Evolutionary conservation across 441 rosid species (phyloP).

Genomic region (Melastoma candidum): DNA sequence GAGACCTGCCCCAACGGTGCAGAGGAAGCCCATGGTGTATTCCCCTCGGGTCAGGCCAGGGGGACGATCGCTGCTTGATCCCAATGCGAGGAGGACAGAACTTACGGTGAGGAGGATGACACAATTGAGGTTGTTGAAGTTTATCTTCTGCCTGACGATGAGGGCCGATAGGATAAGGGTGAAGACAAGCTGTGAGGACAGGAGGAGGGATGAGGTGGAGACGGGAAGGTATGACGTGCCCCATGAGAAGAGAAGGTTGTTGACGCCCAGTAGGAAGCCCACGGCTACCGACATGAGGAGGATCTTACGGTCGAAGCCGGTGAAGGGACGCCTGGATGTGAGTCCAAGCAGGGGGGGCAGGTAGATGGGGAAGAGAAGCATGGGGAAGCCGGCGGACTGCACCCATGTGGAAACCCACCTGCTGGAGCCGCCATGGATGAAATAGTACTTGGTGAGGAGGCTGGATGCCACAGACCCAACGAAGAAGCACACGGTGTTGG

Average conservation of each 20-base stretch:
- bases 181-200: constrained; percentile 76
- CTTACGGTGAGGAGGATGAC: constrained; percentile 64
- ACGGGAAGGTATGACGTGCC: constrained; percentile 80
- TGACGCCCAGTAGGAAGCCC: constrained; percentile 70
- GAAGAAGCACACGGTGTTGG: constrained; percentile 43
- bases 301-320: constrained; percentile 42
- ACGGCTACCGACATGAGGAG: constrained; percentile 28
- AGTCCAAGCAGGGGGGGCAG: constrained; percentile 39
- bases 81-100: constrained; percentile 56
- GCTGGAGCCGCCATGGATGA: constrained; percentile 62
- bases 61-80: constrained; percentile 43
- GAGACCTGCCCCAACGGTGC: constrained; percentile 69
- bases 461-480: constrained; percentile 62
- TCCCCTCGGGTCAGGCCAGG: constrained; percentile 34
- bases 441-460: constrained; percentile 64
- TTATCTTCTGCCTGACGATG: constrained; percentile 65
- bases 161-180: constrained; percentile 63
- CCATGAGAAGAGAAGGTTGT: constrained; percentile 86
- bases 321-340: constrained; percentile 47
- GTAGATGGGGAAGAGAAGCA: constrained; percentile 42
- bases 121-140: constrained; percentile 67
- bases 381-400: constrained; percentile 72
- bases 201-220: constrained; percentile 74
- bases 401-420: constrained; percentile 90
- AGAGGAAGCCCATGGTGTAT: constrained; percentile 55